A percentile compares a stretch with the other conserved stretches of the same genome.
These are phyloP conservation scores for Yamadazyma oceani DNA, from an alignment of 1,139 yeast genomes.

Conservation along the genomic window DNA sequence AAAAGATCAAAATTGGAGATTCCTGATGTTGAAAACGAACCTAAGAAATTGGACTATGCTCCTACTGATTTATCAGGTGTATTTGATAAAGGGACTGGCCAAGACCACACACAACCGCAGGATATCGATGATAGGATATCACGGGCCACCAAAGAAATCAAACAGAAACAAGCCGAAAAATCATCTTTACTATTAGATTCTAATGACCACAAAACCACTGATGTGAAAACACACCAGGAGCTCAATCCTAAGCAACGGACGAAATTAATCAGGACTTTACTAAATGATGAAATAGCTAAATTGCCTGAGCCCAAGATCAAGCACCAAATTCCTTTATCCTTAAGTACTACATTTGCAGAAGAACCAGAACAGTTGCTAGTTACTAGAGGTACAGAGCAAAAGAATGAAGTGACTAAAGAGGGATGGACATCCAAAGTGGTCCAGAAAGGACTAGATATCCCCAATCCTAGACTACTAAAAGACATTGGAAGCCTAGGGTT, in stretches of 20 bases:
- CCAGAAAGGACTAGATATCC: slow-evolving; percentile 51
- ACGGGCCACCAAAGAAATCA: slow-evolving; percentile 25
- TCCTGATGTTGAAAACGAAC: slow-evolving; percentile 26
- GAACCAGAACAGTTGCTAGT: neutral
- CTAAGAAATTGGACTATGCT: slow-evolving; percentile 3
- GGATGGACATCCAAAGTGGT: slow-evolving; percentile 49
- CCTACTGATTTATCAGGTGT: slow-evolving; percentile 16
- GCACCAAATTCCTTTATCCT: neutral
- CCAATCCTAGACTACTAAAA: slow-evolving; percentile 28
- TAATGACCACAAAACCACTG: neutral
- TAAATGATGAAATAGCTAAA: slow-evolving; percentile 19
- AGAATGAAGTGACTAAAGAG: slow-evolving; percentile 20
- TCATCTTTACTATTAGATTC: slow-evolving; percentile 19
- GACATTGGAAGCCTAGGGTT: slow-evolving; percentile 5
- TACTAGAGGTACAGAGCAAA: slow-evolving; percentile 29
- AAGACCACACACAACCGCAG: slow-evolving; percentile 6
- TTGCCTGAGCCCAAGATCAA: slow-evolving; percentile 30
- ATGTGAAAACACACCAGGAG: neutral
- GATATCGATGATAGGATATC: slow-evolving; percentile 34
- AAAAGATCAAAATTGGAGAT: slow-evolving; percentile 58
- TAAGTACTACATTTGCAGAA: neutral
- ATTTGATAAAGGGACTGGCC: slow-evolving; percentile 4
- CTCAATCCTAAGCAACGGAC: slow-evolving; percentile 15
- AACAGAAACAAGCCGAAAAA: slow-evolving; percentile 15
- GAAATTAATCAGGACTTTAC: slow-evolving; percentile 16